Base-by-base conservation (phyloP, 2,329 filamentous ascomycete species). In the Colletotrichum truncatum region DNA sequence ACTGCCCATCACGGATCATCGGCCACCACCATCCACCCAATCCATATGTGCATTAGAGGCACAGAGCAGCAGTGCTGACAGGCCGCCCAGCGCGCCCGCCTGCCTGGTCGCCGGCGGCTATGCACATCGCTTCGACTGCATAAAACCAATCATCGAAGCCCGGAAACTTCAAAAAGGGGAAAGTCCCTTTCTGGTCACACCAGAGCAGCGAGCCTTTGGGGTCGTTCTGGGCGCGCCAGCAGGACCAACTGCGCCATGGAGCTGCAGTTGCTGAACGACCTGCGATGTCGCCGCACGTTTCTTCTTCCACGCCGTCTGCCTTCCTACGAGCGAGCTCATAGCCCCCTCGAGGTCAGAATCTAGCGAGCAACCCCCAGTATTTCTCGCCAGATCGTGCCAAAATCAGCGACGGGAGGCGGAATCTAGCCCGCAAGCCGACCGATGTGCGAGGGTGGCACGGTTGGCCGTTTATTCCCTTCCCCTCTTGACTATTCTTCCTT, bases 51-150 rank as follows among this genome's bases (percentile, higher is more conserved):
- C 21, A 30, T 48, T 26, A 10, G 39, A 26, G 55, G 55, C 48
- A 41, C 55, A 48, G 46, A 34, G 34, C 41, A 43, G 49, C 18
- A 28, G 32, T 34, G 55, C 25, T 64, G 32, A 61, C 61, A 60
- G 55, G 56, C 32, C 48, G 56, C 26, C 55, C 48, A 54, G 43
- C 32, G 55, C 55, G 48, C 61, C 61, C 61, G 48, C 56, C 55
- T 18, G 48, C 32, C 46, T 43, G 62, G 56, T 64, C 48, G 49
- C 55, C 56, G 56, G 62, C 62, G 62, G 62, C 55, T 64, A 64
- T 64, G 62, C 62, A 64, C 62, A 64, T 64, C 62, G 62, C 62
- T 64, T 64, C 62, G 16, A 61, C 46, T 64, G 56, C 55, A 64
- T 64, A 60, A 64, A 34, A 45, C 62, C 62, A 64, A 64, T 60